Base-by-base conservation (phyloP, 2,329 filamentous ascomycete genomes). In the Corynespora cassiicola region DNA sequence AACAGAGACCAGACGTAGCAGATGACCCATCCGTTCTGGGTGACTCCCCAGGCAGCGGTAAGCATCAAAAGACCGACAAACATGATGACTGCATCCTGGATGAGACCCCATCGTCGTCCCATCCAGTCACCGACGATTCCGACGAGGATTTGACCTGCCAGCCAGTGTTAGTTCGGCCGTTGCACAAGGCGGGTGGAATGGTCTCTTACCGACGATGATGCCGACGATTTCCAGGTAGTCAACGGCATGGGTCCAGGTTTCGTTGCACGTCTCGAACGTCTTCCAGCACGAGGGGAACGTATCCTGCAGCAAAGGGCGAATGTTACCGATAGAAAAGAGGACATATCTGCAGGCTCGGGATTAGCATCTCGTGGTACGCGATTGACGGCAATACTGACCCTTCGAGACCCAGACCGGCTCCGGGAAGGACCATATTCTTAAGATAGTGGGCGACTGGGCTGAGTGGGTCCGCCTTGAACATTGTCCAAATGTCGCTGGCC, bases 1-100 rank as follows among this genome's bases (percentile, higher is more conserved):
- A 96, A 96, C 23, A 97, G 80, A 24, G 89, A 89, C 87, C 88
- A 95, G 46, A 87, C 88, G 68, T 97, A 97, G 79, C 90, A 96
- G 63, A 96, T 95, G 41, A 97, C 88, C 92, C 92, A 97, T 57
- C 91, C 91, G 62, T 97, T 85, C 33, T 95, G 78, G 22, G 82
- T 89, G 20, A 87, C 72, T 47, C 91, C 92, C 92, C 92, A 97
- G 16, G 87, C 87, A 44, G 89, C 88, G 31, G 88, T 95, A 40
- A 97, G 80, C 87, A 96, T 94, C 58, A 96, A 61, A 14, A 97
- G 79, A 75, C 92, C 92, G 56, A 96, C 59, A 54, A 96, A 89
- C 92, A 97, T 97, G 77, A 97, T 91, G 46, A 80, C 67, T 27
- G 92, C 92, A 71, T 97, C 92, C 72, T 97, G 92, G 56, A 97